A percentile compares a stretch with the other conserved stretches of the same genome.
Conservation (phyloP, 495 filamentous ascomycete genomes). For the Rhypophila decipiens region DNA sequence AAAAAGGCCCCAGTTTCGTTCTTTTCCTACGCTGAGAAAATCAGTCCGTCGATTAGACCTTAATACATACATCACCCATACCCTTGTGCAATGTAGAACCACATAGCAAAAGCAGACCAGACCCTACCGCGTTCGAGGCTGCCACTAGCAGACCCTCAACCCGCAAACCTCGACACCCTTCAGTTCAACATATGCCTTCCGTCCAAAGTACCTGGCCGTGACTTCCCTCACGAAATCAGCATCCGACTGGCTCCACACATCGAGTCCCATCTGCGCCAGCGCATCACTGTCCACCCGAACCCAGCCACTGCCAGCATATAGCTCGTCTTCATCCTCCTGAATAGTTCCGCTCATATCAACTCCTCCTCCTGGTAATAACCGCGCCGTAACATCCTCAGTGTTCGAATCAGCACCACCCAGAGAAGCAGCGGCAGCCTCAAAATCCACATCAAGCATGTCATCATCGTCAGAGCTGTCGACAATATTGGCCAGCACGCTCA, state of each 20-base stretch:
- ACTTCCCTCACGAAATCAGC: constrained; percentile 65
- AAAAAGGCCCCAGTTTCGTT: too few relatives aligned
- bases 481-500: constrained; percentile 63
- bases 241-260: constrained; percentile 78
- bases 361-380: too few relatives aligned
- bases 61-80: not conserved
- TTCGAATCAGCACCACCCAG: constrained; percentile 7
- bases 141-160: constrained; percentile 54
- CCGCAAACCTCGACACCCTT: constrained; percentile 76
- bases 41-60: too few relatives aligned
- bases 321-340: constrained; percentile 25
- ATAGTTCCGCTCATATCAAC: constrained; percentile 15
- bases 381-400: constrained; percentile 21
- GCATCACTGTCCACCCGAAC: constrained; percentile 62
- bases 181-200: constrained; percentile 61
- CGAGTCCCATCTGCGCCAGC: constrained; percentile 73
- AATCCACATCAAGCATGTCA: constrained; percentile 38
- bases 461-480: constrained; percentile 53
- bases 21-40: too few relatives aligned
- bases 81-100: too few relatives aligned
- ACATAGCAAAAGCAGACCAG: not conserved
- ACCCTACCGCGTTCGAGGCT: not conserved
- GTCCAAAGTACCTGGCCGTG: constrained; percentile 62
- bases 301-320: constrained; percentile 30
- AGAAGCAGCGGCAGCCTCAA: constrained; percentile 16